Percentiles rank a stretch among this genome's conserved stretches.
Conservation (phyloP, 169 alveolate species). For the Cryptosporidium ubiquitum region DNA sequence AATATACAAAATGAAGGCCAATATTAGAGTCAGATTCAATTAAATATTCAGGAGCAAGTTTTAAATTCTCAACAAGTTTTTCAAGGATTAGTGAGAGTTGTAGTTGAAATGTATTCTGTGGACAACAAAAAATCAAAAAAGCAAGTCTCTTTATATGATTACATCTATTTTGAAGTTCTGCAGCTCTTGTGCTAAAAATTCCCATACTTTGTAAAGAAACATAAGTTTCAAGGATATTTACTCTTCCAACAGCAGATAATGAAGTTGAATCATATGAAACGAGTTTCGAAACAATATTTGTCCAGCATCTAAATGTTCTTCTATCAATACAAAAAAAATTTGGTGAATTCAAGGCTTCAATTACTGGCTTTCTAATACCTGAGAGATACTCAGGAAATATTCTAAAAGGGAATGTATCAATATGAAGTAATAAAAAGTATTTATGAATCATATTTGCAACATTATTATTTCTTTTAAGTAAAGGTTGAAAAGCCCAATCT, state of each 20-base stretch:
- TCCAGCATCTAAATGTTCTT: constrained; percentile 75
- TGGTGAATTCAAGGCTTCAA: constrained; percentile 68
- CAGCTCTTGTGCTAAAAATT: constrained; percentile 77
- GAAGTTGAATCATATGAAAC: constrained; percentile 32
- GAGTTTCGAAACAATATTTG: constrained; percentile 26
- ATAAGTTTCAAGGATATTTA: constrained; percentile 38
- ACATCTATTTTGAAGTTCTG: constrained; percentile 68
- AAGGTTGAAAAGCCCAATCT: constrained; percentile 64
- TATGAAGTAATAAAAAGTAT: constrained; percentile 54
- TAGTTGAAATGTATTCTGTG: constrained; percentile 77
- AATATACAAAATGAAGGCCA: constrained; percentile 41
- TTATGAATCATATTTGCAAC: constrained; percentile 67
- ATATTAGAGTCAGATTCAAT: constrained; percentile 3
- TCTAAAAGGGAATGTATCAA: constrained; percentile 69
- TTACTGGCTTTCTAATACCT: constrained; percentile 70
- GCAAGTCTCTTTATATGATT: constrained; percentile 77
- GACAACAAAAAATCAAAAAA: constrained; percentile 81
- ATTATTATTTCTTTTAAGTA: constrained; percentile 42
- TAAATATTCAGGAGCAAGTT: constrained; percentile 60
- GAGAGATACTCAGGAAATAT: constrained; percentile 69
- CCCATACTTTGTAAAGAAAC: constrained; percentile 57
- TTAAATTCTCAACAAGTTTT: constrained; percentile 79
- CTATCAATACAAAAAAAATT: constrained; percentile 72
- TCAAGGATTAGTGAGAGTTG: constrained; percentile 81
- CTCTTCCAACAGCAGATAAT: constrained; percentile 44